These are phyloP conservation scores for Tricladium varicosporioides DNA, from an alignment of 2,329 filamentous ascomycete genomes.

Conservation along the genomic window DNA sequence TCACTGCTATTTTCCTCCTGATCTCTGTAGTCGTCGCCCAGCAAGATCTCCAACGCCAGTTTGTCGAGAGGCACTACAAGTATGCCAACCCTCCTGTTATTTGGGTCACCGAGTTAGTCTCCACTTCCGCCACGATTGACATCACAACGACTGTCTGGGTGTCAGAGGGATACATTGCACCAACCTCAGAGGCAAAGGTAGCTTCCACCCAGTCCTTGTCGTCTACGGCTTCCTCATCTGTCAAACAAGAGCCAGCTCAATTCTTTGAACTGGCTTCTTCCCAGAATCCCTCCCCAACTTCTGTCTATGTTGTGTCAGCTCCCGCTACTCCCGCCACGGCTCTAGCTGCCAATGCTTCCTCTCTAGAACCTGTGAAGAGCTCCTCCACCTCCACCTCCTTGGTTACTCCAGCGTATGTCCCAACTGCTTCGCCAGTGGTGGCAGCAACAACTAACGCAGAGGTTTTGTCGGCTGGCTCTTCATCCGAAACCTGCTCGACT, in stretches of 20 bases:
- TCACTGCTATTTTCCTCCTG: constrained; percentile 30
- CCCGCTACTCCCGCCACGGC: constrained; percentile 2
- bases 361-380: not conserved
- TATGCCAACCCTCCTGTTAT: constrained; percentile 32
- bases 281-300: constrained; percentile 27
- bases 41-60: constrained; percentile 37
- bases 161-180: constrained; percentile 27
- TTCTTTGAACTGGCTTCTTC: constrained; percentile 24
- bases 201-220: constrained; percentile 13
- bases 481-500: constrained; percentile 29
- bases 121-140: constrained; percentile 46
- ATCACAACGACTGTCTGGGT: constrained; percentile 41
- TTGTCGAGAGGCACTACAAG: constrained; percentile 24
- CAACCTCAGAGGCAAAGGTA: not conserved
- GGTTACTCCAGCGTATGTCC: constrained; percentile 25
- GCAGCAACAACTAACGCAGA: constrained; percentile 14
- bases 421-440: constrained; percentile 15
- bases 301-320: constrained; percentile 26
- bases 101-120: constrained; percentile 47
- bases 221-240: constrained; percentile 9
- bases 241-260: constrained; percentile 11
- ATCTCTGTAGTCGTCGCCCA: constrained; percentile 31
- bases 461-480: constrained; percentile 19
- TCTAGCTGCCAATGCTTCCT: constrained; percentile 5
- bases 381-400: constrained; percentile 23